Evolutionary conservation across 345 rosid genomes (phyloP).

Genomic region (Noccaea bulbosa): DNA sequence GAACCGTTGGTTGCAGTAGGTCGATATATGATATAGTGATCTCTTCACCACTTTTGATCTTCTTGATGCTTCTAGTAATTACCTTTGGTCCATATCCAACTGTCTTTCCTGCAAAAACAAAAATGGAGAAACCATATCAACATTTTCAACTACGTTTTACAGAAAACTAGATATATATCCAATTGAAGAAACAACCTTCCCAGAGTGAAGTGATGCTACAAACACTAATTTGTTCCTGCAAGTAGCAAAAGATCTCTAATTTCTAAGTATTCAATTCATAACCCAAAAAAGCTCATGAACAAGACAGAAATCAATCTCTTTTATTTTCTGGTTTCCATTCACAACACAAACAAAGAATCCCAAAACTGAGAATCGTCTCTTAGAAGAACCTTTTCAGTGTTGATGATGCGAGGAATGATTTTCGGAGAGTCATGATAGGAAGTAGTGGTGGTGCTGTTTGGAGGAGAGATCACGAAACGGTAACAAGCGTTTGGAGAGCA

Average conservation of each 20-base stretch:
- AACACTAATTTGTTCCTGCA: slow-evolving; percentile 48
- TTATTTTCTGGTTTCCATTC: no score
- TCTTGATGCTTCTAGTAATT: slow-evolving; percentile 63
- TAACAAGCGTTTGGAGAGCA: slow-evolving; percentile 88
- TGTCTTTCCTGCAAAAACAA: slow-evolving; percentile 38
- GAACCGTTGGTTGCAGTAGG: slow-evolving; percentile 75
- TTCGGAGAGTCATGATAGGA: slow-evolving; percentile 20
- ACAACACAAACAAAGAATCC: neutral
- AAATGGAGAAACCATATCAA: neutral
- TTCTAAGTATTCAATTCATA: neutral
- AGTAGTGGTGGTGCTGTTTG: slow-evolving; percentile 19
- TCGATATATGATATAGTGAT: slow-evolving; percentile 75
- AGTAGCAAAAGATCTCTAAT: slow-evolving; percentile 5
- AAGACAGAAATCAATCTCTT: no score
- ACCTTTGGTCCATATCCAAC: slow-evolving; percentile 58
- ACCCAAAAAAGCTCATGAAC: no score
- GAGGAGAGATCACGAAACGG: slow-evolving; percentile 52
- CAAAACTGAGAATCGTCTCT: neutral
- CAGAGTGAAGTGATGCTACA: slow-evolving; percentile 18
- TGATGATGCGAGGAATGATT: slow-evolving; percentile 44
- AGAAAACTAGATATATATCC: no score
- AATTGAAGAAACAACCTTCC: slow-evolving; percentile 43
- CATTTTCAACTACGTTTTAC: no score
- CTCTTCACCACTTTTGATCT: slow-evolving; percentile 60
- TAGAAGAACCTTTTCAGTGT: slow-evolving; percentile 7